These are phyloP conservation scores for Pezicula radicicola DNA, from an alignment of 2,329 filamentous ascomycete genomes.

Conservation along the genomic window DNA sequence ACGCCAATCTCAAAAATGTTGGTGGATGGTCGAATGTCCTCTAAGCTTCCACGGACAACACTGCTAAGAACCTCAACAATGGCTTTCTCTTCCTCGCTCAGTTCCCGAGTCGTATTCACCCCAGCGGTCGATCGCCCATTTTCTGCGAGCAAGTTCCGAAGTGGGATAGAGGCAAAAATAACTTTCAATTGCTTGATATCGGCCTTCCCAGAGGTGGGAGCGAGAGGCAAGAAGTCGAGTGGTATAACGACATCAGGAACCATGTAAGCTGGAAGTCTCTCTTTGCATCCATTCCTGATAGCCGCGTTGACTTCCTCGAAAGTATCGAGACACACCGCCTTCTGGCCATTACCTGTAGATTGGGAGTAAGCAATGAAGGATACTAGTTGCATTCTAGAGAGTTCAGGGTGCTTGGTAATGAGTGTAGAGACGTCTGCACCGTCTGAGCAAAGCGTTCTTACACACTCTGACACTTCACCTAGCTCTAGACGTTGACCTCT, in stretches of 20 bases:
- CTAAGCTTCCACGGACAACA: conserved; percentile 17
- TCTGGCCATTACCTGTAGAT: not conserved
- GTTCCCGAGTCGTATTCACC: conserved; percentile 5
- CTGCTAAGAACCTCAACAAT: conserved; percentile 22
- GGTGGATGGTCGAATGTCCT: conserved; percentile 19
- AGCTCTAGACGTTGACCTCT: conserved; percentile 13
- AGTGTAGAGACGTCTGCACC: conserved; percentile 26
- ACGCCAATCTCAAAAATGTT: conserved; percentile 35
- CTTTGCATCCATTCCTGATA: conserved; percentile 23
- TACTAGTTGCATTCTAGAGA: conserved; percentile 26
- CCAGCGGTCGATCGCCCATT: conserved; percentile 7
- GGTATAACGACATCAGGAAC: conserved; percentile 26
- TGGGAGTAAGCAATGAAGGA: conserved; percentile 22
- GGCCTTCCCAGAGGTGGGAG: conserved; percentile 29
- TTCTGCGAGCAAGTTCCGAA: conserved; percentile 20
- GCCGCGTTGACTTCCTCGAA: conserved; percentile 9
- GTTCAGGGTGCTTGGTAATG: conserved; percentile 25
- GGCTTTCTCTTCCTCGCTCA: conserved; percentile 23
- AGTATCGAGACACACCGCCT: not conserved
- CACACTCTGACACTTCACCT: conserved; percentile 20
- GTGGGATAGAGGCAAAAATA: conserved; percentile 25
- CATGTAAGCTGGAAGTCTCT: conserved; percentile 26
- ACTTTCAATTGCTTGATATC: conserved; percentile 28
- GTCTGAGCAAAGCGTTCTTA: conserved; percentile 21
- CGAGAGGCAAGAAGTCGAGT: conserved; percentile 23